Conservation (phyloP, 2,329 filamentous ascomycete genomes). For the Diplodia scrobiculata region DNA sequence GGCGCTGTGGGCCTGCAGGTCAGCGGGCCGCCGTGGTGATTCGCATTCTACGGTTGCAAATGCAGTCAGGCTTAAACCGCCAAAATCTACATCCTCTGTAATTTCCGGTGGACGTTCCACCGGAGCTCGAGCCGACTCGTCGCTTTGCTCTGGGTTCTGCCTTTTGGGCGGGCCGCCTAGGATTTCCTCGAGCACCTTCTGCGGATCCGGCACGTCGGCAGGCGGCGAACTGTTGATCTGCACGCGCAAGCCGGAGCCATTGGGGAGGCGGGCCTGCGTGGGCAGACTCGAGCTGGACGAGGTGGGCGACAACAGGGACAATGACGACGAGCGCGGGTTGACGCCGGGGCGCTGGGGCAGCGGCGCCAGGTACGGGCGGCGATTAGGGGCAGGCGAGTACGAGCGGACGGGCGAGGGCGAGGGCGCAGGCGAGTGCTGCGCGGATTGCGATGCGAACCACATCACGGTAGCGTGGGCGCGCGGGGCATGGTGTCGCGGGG, state of each 20-base stretch:
- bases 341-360: constrained; percentile 68
- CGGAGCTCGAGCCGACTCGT: constrained; percentile 31
- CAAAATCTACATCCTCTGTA: constrained; percentile 74
- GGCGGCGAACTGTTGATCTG: constrained; percentile 53
- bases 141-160: constrained; percentile 8
- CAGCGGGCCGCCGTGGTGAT: constrained; percentile 37
- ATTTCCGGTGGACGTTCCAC: constrained; percentile 54
- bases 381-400: constrained; percentile 70
- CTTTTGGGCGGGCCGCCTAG: constrained; percentile 50
- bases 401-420: constrained; percentile 62
- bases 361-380: constrained; percentile 67
- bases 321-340: constrained; percentile 71
- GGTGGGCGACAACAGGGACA: constrained; percentile 73
- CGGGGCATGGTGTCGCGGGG: constrained; percentile 24
- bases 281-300: constrained; percentile 77
- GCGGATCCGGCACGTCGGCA: constrained; percentile 65
- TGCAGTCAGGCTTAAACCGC: constrained; percentile 72
- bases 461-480: constrained; percentile 52
- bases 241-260: constrained; percentile 70
- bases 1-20: constrained; percentile 55
- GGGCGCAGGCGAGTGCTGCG: constrained; percentile 53
- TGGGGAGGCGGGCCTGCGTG: constrained; percentile 62
- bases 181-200: constrained; percentile 67
- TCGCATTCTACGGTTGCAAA: constrained; percentile 55
- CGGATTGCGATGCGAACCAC: constrained; percentile 76